Base-by-base conservation (phyloP, 805 yeast species). In the Candida xyloterini region DNA sequence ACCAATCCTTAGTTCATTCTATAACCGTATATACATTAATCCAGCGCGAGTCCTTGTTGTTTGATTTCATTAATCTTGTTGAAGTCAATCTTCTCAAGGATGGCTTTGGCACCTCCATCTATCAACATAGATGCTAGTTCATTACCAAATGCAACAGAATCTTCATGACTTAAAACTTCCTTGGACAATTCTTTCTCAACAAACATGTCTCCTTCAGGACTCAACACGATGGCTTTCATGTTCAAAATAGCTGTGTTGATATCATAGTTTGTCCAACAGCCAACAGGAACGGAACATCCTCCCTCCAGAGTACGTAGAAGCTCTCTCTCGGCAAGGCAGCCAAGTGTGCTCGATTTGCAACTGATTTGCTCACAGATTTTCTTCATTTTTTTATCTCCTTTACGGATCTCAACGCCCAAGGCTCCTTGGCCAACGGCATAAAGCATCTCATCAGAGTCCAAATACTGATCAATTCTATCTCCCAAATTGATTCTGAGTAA, bases 381-480 rank as follows among this genome's bases (percentile, higher is more conserved):
- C 51, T 67, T 67, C 63, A 85, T 76, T 35, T 68, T 66, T 5
- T 62, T 55, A 61, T 93, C 96, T 43, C 73, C 75, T 43, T 73
- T 73, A 53, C 95, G 75, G 50, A 91, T 86, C 66, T 93, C 99
- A 20, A 93, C 68, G 14, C 98, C 99, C 31, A 93, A 65, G 0
- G 98, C 98, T 48, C 99, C 99, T 67, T 93, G 99, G n/a, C 99
- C 99, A 32, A 93, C 96, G 1, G 99, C 96, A 59, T 91, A 86
- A 59, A 80, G 84, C 95, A 91, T 86, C 40, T 82, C 85, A 24
- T 86, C 84, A 5, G 79, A 72, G 40, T 81, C 78, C 47, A 93
- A 70, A 48, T 70, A 73, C 47, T 75, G 70, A 5, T 96, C 80
- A 57, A 93, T 88, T 60, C 97, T 71, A 50, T 78, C 61, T n/a